A percentile compares a stretch with the other conserved stretches of the same genome.
Conservation (phyloP, 192 early-diverging fungal genomes). For the Coemansia sp. region DNA sequence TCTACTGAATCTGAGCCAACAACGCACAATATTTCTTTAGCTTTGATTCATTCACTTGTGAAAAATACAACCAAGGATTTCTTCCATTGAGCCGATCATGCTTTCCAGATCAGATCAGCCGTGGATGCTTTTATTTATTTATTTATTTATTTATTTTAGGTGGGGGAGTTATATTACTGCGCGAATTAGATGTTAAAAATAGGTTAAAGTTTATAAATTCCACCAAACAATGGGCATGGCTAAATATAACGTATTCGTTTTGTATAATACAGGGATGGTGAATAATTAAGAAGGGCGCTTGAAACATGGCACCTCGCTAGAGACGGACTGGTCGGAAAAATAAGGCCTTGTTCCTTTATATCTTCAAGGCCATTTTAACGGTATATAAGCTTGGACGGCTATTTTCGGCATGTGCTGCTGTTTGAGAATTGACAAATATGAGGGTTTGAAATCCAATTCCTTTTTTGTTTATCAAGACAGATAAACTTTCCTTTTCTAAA, state of each 20-base stretch:
- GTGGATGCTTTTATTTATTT: too few species aligned
- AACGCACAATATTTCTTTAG: too few species aligned
- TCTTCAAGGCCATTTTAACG: neutral
- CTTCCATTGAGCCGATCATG: too few species aligned
- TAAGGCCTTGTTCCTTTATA: neutral
- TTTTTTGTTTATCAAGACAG: neutral
- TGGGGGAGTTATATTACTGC: neutral
- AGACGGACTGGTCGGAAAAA: neutral
- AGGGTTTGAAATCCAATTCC: neutral
- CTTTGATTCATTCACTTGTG: too few species aligned
- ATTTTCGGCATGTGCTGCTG: neutral
- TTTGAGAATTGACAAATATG: neutral
- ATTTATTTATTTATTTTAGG: too few species aligned
- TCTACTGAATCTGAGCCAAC: too few species aligned
- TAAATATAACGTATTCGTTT: slow-evolving; percentile 6
- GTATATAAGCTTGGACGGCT: neutral
- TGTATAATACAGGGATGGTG: neutral
- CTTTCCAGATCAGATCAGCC: too few species aligned
- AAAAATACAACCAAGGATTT: too few species aligned
- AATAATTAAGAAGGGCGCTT: neutral
- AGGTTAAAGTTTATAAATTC: neutral
- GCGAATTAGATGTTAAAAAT: neutral
- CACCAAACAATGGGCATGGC: neutral
- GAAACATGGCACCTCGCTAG: neutral
- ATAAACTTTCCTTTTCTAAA: neutral